Percentiles rank a stretch among this genome's conserved stretches.
phyloP scores from a whole-genome alignment of 305 asterid genomes.

The Rubia balearica region DNA sequence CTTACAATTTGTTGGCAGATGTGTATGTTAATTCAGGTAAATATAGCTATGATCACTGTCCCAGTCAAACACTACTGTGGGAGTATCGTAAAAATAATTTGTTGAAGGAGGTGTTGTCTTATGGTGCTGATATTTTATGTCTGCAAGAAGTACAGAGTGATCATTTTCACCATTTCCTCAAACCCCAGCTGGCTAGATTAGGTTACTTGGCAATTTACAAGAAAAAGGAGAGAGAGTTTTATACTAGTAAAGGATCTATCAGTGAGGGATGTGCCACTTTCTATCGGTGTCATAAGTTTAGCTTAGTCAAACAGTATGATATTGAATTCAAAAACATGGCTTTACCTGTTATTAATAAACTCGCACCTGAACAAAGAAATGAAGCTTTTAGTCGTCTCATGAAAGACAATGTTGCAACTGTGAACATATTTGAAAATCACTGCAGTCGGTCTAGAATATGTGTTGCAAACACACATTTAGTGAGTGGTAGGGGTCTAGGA shows the following conservation, averaged over 20 bases:
- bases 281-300: slow-evolving; percentile 9
- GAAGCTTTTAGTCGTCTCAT: slow-evolving; percentile 3
- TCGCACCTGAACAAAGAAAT: neutral
- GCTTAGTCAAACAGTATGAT: slow-evolving; percentile 17
- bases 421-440: neutral
- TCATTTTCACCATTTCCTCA: slow-evolving; percentile 18
- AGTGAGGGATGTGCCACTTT: slow-evolving; percentile 25
- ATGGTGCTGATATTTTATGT: slow-evolving; percentile 19
- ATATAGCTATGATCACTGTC: neutral
- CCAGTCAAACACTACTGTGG: neutral
- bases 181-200: slow-evolving; percentile 16
- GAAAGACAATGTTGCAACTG: slow-evolving; percentile 6
- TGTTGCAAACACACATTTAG: slow-evolving; percentile 5
- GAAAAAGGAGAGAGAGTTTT: slow-evolving; percentile 9
- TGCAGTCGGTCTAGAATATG: neutral
- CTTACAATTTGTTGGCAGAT: neutral
- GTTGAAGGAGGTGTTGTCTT: slow-evolving; percentile 9
- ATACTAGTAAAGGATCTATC: neutral
- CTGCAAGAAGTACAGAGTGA: slow-evolving; percentile 24
- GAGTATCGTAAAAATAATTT: slow-evolving; percentile 13
- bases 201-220: slow-evolving; percentile 22
- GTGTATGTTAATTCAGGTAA: neutral
- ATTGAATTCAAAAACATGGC: slow-evolving; percentile 6
- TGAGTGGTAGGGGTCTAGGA: neutral
- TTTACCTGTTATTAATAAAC: neutral